These are phyloP conservation scores for Lentithecium fluviatile DNA, from an alignment of 495 filamentous ascomycete species.

Conservation along the genomic window DNA sequence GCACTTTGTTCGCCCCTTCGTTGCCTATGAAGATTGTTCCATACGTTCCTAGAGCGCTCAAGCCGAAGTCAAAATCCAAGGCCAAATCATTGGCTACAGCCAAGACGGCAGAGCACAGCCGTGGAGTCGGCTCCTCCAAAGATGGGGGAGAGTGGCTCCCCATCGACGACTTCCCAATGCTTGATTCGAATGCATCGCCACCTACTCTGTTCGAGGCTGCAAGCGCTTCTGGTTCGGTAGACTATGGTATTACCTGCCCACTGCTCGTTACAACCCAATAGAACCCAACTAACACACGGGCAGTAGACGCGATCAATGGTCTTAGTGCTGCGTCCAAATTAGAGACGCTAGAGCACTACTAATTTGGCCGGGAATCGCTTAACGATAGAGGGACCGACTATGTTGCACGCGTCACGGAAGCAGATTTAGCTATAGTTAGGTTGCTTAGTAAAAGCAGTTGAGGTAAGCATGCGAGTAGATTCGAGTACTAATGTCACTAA, in stretches of 20 bases:
- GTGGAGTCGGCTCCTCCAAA: slow-evolving; percentile 2
- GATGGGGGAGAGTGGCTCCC: slow-evolving; percentile 2
- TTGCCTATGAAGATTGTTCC: slow-evolving; percentile 8
- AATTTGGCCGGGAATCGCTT: slow-evolving; percentile 11
- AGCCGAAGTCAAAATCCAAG: neutral
- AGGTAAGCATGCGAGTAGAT: slow-evolving; percentile 3
- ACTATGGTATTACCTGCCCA: slow-evolving; percentile 8
- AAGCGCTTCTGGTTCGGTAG: slow-evolving; percentile 6
- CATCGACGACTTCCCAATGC: slow-evolving; percentile 12
- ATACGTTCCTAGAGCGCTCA: slow-evolving; percentile 7
- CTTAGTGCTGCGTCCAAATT: slow-evolving; percentile 2
- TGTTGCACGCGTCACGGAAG: slow-evolving; percentile 11
- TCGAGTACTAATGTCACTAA: slow-evolving; percentile 11
- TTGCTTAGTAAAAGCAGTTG: slow-evolving; percentile 23
- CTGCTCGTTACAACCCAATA: slow-evolving; percentile 9
- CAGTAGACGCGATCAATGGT: slow-evolving; percentile 4
- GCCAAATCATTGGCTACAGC: slow-evolving; percentile 11
- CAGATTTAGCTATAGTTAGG: slow-evolving; percentile 12
- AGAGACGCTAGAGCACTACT: slow-evolving; percentile 18
- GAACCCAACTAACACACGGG: slow-evolving; percentile 8
- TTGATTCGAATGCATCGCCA: slow-evolving; percentile 5
- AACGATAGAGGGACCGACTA: slow-evolving; percentile 9
- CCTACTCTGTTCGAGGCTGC: too few species aligned
- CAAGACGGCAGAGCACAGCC: slow-evolving; percentile 12
- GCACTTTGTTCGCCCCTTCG: slow-evolving; percentile 12